Conservation (phyloP, 1,284 basidiomycete species). For the Ceratobasidium sp. region DNA sequence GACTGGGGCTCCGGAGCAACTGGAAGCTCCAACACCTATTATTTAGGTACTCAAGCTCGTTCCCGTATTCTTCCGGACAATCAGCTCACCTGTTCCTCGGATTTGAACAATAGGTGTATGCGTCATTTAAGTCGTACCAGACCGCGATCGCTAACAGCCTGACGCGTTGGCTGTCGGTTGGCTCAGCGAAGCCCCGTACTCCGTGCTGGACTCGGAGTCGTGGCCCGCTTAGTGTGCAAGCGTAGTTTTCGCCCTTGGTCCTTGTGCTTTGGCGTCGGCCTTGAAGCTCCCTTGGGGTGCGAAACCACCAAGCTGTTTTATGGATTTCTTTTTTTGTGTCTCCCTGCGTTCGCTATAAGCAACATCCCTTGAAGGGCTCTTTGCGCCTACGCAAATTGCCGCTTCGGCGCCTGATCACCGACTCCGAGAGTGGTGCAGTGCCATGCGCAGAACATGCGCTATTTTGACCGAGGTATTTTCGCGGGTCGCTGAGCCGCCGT, state of each 20-base stretch:
- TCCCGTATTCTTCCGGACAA: constrained; percentile 4
- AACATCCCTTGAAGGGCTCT: not conserved
- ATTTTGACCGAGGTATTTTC: constrained; percentile 35
- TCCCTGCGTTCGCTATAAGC: constrained; percentile 19
- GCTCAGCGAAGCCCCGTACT: not conserved
- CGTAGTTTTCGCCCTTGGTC: not conserved
- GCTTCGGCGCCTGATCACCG: constrained; percentile 17
- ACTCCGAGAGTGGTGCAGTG: constrained; percentile 16
- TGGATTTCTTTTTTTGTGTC: not conserved
- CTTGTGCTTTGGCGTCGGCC: not conserved
- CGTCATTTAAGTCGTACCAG: not conserved
- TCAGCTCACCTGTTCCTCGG: not conserved
- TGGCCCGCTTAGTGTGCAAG: not conserved
- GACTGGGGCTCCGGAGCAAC: not conserved
- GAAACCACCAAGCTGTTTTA: not conserved
- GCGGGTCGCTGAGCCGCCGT: constrained; percentile 26
- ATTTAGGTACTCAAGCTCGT: not conserved
- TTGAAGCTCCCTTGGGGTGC: not conserved
- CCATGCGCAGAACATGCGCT: constrained; percentile 36
- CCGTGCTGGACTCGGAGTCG: not conserved
- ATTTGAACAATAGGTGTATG: not conserved
- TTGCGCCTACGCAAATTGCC: constrained; percentile 26
- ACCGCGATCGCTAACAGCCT: not conserved
- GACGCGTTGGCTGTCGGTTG: not conserved
- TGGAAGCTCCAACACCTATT: not conserved